Evolutionary conservation across 2,329 filamentous ascomycete species (phyloP).

Genomic region (Penicillium sp.): DNA sequence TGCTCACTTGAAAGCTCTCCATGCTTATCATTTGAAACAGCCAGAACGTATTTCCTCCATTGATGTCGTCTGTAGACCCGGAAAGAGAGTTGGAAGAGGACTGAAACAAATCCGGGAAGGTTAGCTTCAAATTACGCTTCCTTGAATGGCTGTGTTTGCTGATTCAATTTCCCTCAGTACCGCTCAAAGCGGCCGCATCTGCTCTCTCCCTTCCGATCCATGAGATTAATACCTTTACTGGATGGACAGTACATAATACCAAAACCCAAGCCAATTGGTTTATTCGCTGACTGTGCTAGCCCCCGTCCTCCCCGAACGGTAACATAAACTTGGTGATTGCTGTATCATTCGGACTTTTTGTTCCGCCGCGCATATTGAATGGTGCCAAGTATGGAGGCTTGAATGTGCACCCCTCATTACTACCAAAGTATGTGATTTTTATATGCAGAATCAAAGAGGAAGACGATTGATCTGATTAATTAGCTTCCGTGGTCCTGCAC

Average conservation of each 20-base stretch:
- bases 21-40: constrained; percentile 56
- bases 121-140: constrained; percentile 44
- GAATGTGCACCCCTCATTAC: constrained; percentile 88
- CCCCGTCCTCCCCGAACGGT: constrained; percentile 49
- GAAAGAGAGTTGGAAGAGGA: constrained; percentile 74
- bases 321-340: constrained; percentile 77
- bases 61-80: constrained; percentile 78
- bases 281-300: constrained; percentile 41
- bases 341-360: constrained; percentile 90
- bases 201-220: constrained; percentile 66
- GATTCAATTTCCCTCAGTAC: constrained; percentile 54
- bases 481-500: constrained; percentile 79
- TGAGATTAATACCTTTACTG: constrained; percentile 75
- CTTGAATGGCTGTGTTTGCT: constrained; percentile 3
- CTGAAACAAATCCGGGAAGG: constrained; percentile 66
- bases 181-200: constrained; percentile 65
- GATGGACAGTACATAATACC: constrained; percentile 64
- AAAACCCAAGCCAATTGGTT: neutral
- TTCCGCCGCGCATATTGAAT: constrained; percentile 72
- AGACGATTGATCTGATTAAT: neutral
- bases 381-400: constrained; percentile 76
- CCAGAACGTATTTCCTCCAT: constrained; percentile 66
- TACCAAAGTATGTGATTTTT: constrained; percentile 65
- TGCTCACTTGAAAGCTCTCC: constrained; percentile 67
- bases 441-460: neutral